Base-by-base conservation (phyloP, 1,284 basidiomycete genomes). In the Xanthoconium separans region DNA sequence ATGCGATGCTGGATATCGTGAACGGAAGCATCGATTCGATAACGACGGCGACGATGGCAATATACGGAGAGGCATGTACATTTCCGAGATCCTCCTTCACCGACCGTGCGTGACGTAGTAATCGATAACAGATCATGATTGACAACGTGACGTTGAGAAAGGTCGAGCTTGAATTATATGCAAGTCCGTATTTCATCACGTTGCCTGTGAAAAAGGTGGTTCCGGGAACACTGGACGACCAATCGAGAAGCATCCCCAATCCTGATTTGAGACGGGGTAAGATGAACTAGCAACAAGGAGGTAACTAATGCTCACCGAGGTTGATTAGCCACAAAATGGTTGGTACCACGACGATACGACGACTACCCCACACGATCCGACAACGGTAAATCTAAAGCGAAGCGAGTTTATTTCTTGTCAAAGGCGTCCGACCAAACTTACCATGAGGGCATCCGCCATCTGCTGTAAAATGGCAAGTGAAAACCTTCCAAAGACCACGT, bases 371-470 rank as follows among this genome's bases (percentile, higher is more conserved):
- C 45, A 50, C 42, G 13, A 47, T 18, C 5, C 34, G 41, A 36
- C 54, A 60, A 10, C 58, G 58, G 20, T 60, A 53, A 10, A 64
- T 59, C 64, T 62, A 29, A 10, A 48, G 43, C 6, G 30, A 36
- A 20, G 11, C 3, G 9, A 9, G 36, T 31, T 15, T 4, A 9
- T 18, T 20, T 27, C 8, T 22, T 22, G 22, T 9, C 33, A 15
- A 4, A 20, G 9, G 6, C 13, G 18, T 18, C 34, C 15, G 4
- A 13, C 4, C 13, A 8, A 2, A 10, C 61, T 54, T 34, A 56
- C 56, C 42, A 56, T 41, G 12, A 65, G 22, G 4, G 18, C 60
- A 33, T 56, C 41, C 1, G 52, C 42, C 58, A 63, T 55, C 10
- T 50, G 54, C 15, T 58, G 51, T 20, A 63, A 31, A 20, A 46